Evolutionary conservation across 2,329 filamentous ascomycete species (phyloP), one percentile per base, ranked within the genome.

Genomic region (Zarea fungicola): DNA sequence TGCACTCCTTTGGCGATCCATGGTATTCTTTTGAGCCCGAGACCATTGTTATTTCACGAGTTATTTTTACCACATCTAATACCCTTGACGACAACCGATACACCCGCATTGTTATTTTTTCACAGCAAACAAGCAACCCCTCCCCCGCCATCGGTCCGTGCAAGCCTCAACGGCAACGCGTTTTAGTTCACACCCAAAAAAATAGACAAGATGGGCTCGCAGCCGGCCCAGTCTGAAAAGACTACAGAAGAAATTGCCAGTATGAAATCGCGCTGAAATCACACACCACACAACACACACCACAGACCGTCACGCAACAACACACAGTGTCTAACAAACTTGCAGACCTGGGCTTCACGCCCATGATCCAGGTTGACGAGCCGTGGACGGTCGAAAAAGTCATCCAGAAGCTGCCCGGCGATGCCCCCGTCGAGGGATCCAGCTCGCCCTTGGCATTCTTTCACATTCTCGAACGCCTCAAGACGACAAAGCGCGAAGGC

Each of bases 401-500:
- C 25, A 74, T 93, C 23, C 74, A 78, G 10, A 77, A 78, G 3
- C 76, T 95, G 40, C 72, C 74, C 23, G 75, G 77, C 52, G 54
- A 52, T 42, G 54, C 78, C 76, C 80, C 79, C 2, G 60, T 70
- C 21, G 75, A 83, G 56, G 74, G 80, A 49, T 78, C 86, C 7
- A 67, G 74, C 52, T 93, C 90, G 1, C 91, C 92, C 1, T 65
- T 97, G 10, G 81, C 90, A 28, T 97, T 96, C 74, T 95, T 99
- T 69, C 93, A 99, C 73, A 77, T 96, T 52, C 81, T 99, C 54
- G 88, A 95, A 68, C 86, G 88, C 42, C 80, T 99, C 50, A 99
- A 99, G 79, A 96, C 91, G 7, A 96, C 88, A 53, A 95, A 95
- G 68, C 86, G 93, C 52, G 93, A 96, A 70, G 93, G 93, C 56